Percentiles rank a stretch among this genome's conserved stretches.
These are phyloP conservation scores for Geranium brycei DNA, from an alignment of 345 rosid species.

Conservation along the genomic window DNA sequence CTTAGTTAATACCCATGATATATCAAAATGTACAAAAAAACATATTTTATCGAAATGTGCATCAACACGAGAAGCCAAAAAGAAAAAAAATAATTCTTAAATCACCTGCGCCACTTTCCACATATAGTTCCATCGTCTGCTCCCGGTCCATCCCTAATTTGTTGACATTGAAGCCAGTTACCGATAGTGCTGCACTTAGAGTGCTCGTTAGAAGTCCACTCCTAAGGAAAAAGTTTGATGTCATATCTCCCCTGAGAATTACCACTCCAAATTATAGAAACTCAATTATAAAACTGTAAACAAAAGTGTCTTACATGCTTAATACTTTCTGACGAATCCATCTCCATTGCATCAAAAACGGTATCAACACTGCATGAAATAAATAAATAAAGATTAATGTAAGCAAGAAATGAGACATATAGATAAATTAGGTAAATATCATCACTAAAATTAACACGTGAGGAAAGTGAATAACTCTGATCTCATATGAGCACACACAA, in stretches of 20 bases:
- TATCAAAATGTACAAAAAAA: too few species aligned
- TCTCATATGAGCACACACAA: too few species aligned
- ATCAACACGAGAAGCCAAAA: neutral
- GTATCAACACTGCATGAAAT: conserved; percentile 40
- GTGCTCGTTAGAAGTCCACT: conserved; percentile 18
- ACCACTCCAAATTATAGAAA: neutral
- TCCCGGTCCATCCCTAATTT: conserved; percentile 23
- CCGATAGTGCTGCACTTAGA: conserved; percentile 31
- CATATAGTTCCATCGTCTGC: conserved; percentile 42
- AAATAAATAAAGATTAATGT: conserved; percentile 2
- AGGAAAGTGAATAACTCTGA: too few species aligned
- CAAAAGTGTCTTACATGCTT: conserved; percentile 34
- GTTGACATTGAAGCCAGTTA: conserved; percentile 90
- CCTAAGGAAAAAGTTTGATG: conserved; percentile 25
- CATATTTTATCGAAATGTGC: too few species aligned
- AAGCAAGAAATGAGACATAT: neutral
- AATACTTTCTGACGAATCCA: conserved; percentile 24
- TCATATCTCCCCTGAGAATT: neutral
- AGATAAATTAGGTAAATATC: neutral
- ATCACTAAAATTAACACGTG: neutral
- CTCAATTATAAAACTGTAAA: conserved; percentile 6
- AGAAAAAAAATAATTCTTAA: neutral
- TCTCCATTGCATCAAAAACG: conserved; percentile 30
- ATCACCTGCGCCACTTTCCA: conserved; percentile 99
- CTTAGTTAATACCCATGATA: too few species aligned